phyloP scores from a whole-genome alignment of 1,139 yeast species.

The Blastobotrys proliferans region DNA sequence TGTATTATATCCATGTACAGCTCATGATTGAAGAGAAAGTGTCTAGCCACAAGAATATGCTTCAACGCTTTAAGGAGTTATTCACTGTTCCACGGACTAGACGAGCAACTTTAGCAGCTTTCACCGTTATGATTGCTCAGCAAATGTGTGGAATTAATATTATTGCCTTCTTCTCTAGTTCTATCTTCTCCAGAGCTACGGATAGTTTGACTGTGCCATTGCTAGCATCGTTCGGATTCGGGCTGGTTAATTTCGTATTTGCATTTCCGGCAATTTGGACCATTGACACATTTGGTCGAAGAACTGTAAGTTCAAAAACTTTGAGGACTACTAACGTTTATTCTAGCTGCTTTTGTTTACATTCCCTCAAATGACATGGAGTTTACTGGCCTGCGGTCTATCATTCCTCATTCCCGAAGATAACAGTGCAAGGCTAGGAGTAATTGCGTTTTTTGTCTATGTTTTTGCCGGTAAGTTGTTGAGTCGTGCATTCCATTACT shows the following conservation, averaged over 20 bases:
- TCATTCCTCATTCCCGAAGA: slow-evolving; percentile 60
- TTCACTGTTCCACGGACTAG: slow-evolving; percentile 68
- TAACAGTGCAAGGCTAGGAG: slow-evolving; percentile 49
- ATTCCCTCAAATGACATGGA: slow-evolving; percentile 74
- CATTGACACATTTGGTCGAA: slow-evolving; percentile 75
- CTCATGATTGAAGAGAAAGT: slow-evolving; percentile 59
- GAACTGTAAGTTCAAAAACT: too few species aligned
- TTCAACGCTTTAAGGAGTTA: slow-evolving; percentile 42
- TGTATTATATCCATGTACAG: slow-evolving; percentile 66
- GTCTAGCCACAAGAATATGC: slow-evolving; percentile 23
- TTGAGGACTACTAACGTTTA: too few species aligned
- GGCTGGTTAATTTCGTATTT: slow-evolving; percentile 72
- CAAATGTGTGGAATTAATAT: slow-evolving; percentile 87
- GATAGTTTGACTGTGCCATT: slow-evolving; percentile 41
- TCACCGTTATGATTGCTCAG: slow-evolving; percentile 81
- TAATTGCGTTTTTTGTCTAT: slow-evolving; percentile 53
- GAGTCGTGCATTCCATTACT: too few species aligned
- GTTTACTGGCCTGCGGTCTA: slow-evolving; percentile 67
- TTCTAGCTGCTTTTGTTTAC: slow-evolving; percentile 61
- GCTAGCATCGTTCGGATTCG: slow-evolving; percentile 82
- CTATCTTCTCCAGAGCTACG: slow-evolving; percentile 18
- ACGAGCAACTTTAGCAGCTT: slow-evolving; percentile 73
- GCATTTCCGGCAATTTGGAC: slow-evolving; percentile 82
- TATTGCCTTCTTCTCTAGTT: slow-evolving; percentile 53
- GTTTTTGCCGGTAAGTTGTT: too few species aligned